Base-by-base conservation (phyloP, 1,284 basidiomycete species). In the Rhodotorula sp. region DNA sequence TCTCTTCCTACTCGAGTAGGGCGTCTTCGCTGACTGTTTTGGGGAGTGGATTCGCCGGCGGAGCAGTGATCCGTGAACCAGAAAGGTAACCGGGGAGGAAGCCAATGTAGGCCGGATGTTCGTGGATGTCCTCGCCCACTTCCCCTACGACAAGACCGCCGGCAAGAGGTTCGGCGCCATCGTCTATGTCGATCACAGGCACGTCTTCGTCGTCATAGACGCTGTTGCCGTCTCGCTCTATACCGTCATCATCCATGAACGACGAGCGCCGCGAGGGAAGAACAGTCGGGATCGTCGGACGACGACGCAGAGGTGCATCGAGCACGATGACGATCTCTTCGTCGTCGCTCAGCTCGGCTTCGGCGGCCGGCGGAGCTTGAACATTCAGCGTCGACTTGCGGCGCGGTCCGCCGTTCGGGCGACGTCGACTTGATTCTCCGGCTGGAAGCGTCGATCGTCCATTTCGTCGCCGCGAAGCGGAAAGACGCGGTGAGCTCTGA, bases 311-410 rank as follows among this genome's bases (percentile, higher is more conserved):
- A 3, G 71, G 64, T 12, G 72, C 62, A 26, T 74, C 68, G 50
- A 76, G 72, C 3, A 76, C 68, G 62, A 74, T 70, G 31, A 74
- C 63, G 28, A 76, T 34, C 0, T 76, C 74, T 21, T 76, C 72
- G 47, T 76, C 69, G 15, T 69, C 68, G 38, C 55, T 48, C 31
- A 45, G 10, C 62, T 50, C 60, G 28, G 28, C 49, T 28, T 55
- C 54, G 54, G 54, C 26, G 18, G 18, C 26, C 12, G 15, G 58
- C 60, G 34, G 45, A 15, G 7, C 14, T 26, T 2, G 58, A 18
- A 43, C 34, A n/a, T 16, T 34, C 38, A 55, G n/a, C n/a, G 26
- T 43, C 26, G 62, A 43, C 50, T 28, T 62, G 50, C 52, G 50
- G 5, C 52, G 34, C 48, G 10, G 14, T 7, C 38, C 38, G 7